Conservation (phyloP, 2,329 filamentous ascomycete species). For the Cladosporium sp. region DNA sequence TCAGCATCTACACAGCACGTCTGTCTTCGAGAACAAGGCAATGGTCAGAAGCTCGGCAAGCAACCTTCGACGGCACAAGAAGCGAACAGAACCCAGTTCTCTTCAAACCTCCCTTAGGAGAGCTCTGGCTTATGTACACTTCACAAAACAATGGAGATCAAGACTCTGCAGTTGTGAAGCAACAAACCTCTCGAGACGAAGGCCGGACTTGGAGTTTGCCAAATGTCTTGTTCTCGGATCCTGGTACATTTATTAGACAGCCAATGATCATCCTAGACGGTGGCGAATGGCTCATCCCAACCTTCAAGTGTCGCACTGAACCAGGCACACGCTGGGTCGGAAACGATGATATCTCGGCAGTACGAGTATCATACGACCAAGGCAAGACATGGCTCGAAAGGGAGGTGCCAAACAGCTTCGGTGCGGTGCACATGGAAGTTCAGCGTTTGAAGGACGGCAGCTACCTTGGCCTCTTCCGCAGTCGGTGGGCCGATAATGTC, state of each 20-base stretch:
- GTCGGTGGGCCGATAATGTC: constrained; percentile 17
- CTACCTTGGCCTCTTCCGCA: constrained; percentile 14
- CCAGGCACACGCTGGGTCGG: constrained; percentile 23
- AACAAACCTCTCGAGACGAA: constrained; percentile 19
- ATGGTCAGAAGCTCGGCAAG: constrained; percentile 21
- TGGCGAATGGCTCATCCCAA: constrained; percentile 22
- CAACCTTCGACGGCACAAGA: constrained; percentile 22
- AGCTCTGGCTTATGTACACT: constrained; percentile 23
- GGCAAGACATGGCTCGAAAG: constrained; percentile 22
- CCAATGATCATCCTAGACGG: constrained; percentile 21
- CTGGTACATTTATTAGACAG: constrained; percentile 24
- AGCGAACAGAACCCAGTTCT: constrained; percentile 25
- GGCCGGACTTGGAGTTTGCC: constrained; percentile 19
- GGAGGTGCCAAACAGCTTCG: constrained; percentile 23
- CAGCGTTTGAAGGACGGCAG: constrained; percentile 16
- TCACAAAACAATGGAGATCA: constrained; percentile 24
- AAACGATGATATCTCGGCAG: constrained; percentile 24
- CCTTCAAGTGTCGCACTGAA: constrained; percentile 23
- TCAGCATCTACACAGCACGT: constrained; percentile 24
- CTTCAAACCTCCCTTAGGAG: constrained; percentile 21
- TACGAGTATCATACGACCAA: constrained; percentile 21
- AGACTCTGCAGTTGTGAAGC: constrained; percentile 23
- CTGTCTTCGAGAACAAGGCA: neutral
- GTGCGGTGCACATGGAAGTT: constrained; percentile 24
- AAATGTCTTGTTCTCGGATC: constrained; percentile 19